These are phyloP conservation scores for Aspergillus aculeatinus DNA, from an alignment of 2,329 filamentous ascomycete genomes.

Conservation along the genomic window DNA sequence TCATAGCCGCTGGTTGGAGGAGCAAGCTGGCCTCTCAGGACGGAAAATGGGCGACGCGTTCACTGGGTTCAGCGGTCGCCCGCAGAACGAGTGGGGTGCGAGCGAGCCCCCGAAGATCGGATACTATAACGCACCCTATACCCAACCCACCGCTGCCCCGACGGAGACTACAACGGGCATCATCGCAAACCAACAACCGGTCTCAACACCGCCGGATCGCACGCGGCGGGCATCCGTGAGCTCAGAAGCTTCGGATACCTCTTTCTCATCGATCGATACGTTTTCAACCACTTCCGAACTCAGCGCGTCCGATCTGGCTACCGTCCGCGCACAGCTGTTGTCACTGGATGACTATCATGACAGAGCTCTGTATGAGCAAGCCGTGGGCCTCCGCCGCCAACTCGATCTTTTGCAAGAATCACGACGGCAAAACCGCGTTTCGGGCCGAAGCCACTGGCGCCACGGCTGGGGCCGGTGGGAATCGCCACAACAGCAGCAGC, in stretches of 20 bases:
- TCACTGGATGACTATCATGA: constrained; percentile 37
- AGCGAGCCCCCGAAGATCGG: constrained; percentile 12
- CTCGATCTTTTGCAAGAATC: constrained; percentile 35
- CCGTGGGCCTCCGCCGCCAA: constrained; percentile 37
- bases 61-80: constrained; percentile 15
- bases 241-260: constrained; percentile 35
- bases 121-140: constrained; percentile 18
- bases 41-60: constrained; percentile 27
- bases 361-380: constrained; percentile 36
- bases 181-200: not conserved
- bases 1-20: constrained; percentile 39
- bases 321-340: constrained; percentile 36
- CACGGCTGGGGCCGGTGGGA: constrained; percentile 35
- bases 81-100: constrained; percentile 16
- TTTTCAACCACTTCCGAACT: constrained; percentile 40
- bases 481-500: constrained; percentile 34
- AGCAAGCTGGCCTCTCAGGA: constrained; percentile 34
- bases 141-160: constrained; percentile 5
- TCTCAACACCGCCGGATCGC: constrained; percentile 13
- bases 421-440: constrained; percentile 31
- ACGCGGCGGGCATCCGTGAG: constrained; percentile 30
- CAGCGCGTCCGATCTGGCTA: constrained; percentile 35
- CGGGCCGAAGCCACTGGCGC: constrained; percentile 25
- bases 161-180: not conserved
- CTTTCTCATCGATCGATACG: constrained; percentile 39